Base-by-base conservation (phyloP, 805 yeast species). In the Ogataea angusta region DNA sequence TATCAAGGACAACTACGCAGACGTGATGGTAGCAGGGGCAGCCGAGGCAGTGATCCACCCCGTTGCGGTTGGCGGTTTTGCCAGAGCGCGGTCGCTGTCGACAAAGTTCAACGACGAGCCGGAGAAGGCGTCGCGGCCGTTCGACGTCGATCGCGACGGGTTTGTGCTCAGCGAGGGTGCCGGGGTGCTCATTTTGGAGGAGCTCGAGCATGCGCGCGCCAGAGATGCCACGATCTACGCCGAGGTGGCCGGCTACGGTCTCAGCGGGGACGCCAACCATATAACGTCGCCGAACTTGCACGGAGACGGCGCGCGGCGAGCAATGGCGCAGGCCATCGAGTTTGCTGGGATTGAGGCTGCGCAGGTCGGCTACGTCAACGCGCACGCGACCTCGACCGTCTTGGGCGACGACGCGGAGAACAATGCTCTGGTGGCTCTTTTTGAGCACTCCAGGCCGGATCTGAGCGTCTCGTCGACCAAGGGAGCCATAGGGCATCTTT, bases 141-240 rank as follows among this genome's bases (percentile, higher is more conserved):
- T 93, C 62, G 99, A 93, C 57, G 59, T 60, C 10, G 63, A 68
- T 2, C 66, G 99, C 45, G 73, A 72, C 42, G 99, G 99, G 3
- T 93, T 93, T 63, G 96, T 93, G 0, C 69, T 93, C 23, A 82
- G 96, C 22, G 99, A 93, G 67, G 99, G 99, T 2, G 71, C 91
- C 13, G 98, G 96, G 3, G 73, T 87, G 1, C 47, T 95, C 30
- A 67, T 91, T 0, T 58, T 93, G 28, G 98, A 93, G 59, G 77
- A 75, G 12, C 66, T 85, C 43, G 81, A 84, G 25, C 93, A 85
- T 62, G 98, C 97, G 0, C 46, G 68, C 27, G 57, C 55, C 1
- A 70, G 95, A 50, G 82, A 82, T 2, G 78, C 79, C 4, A 66
- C 69, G 1, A 82, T 93, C 2, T 81, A 86, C 53, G 96, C 86